Evolutionary conservation across 306 rosid genomes (phyloP).

Genomic region (Pyrus communis): DNA sequence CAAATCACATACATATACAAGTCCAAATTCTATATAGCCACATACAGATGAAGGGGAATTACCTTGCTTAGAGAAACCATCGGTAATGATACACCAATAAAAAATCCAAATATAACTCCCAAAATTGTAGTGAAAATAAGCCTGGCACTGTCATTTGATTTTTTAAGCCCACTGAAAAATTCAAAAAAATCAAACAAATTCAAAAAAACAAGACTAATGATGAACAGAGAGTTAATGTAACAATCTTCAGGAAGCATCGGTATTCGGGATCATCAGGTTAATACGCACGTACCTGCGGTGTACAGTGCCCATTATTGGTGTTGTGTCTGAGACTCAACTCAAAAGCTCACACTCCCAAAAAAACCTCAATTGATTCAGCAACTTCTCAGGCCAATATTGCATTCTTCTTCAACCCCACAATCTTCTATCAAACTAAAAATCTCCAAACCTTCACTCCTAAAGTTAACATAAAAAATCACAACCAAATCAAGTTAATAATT

Average conservation of each 20-base stretch:
- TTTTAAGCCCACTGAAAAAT: slow-evolving; percentile 48
- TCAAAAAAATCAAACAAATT: slow-evolving; percentile 8
- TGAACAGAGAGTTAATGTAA: background rate
- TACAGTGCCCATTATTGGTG: slow-evolving; percentile 29
- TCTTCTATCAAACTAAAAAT: background rate
- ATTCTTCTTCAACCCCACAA: slow-evolving; percentile 22
- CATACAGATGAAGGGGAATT: slow-evolving; percentile 6
- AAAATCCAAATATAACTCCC: slow-evolving; percentile 73
- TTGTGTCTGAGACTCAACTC: slow-evolving; percentile 29
- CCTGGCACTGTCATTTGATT: slow-evolving; percentile 56
- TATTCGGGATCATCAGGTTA: background rate
- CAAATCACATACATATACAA: slow-evolving; percentile 19
- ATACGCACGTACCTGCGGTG: slow-evolving; percentile 43
- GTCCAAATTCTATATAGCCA: background rate
- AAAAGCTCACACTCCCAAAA: slow-evolving; percentile 22
- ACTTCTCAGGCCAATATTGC: slow-evolving; percentile 24
- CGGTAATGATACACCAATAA: slow-evolving; percentile 71
- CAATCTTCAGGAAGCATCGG: background rate
- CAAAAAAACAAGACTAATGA: slow-evolving; percentile 1
- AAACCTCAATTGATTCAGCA: slow-evolving; percentile 22
- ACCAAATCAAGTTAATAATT: background rate
- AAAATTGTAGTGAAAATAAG: slow-evolving; percentile 44
- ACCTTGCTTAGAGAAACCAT: slow-evolving; percentile 57
- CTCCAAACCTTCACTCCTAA: slow-evolving; percentile 1
- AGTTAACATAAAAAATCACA: background rate